A percentile compares a stretch with the other conserved stretches of the same genome.
Conservation (phyloP, 805 yeast genomes). For the Helenozyma baotianmanensis region DNA sequence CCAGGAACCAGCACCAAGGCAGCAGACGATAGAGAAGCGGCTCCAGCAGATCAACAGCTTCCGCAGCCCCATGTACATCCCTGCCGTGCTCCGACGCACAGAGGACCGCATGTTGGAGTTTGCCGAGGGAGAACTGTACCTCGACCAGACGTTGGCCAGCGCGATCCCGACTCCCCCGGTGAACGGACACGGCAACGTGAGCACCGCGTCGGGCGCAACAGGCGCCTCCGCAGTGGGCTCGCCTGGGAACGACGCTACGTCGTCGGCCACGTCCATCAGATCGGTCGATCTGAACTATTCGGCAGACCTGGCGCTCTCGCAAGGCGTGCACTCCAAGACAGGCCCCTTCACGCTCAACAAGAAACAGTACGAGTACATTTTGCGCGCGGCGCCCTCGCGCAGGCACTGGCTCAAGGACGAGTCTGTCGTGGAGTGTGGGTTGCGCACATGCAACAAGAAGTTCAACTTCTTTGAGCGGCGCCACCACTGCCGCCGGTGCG, state of each 20-base stretch:
- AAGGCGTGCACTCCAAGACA: slow-evolving; percentile 6
- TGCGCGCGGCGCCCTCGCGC: slow-evolving; percentile 46
- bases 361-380: slow-evolving; percentile 23
- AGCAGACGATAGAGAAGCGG: slow-evolving; percentile 17
- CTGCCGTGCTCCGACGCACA: slow-evolving; percentile 72
- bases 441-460: slow-evolving; percentile 48
- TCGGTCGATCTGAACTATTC: slow-evolving; percentile 32
- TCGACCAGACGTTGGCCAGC: background rate
- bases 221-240: background rate
- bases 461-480: slow-evolving; percentile 77
- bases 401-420: slow-evolving; percentile 76
- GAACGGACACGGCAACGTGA: background rate
- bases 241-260: slow-evolving; percentile 4
- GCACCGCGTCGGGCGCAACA: too few relatives aligned
- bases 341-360: slow-evolving; percentile 12
- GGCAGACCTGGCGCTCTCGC: slow-evolving; percentile 20
- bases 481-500: slow-evolving; percentile 85
- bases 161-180: background rate
- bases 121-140: slow-evolving; percentile 1
- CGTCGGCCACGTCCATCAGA: slow-evolving; percentile 21
- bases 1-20: too few relatives aligned
- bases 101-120: slow-evolving; percentile 10
- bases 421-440: slow-evolving; percentile 56
- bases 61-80: slow-evolving; percentile 81
- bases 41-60: slow-evolving; percentile 74